phyloP scores from a whole-genome alignment of 371 early-diverging fungal species.

The Syncephalastrum contaminatum region DNA sequence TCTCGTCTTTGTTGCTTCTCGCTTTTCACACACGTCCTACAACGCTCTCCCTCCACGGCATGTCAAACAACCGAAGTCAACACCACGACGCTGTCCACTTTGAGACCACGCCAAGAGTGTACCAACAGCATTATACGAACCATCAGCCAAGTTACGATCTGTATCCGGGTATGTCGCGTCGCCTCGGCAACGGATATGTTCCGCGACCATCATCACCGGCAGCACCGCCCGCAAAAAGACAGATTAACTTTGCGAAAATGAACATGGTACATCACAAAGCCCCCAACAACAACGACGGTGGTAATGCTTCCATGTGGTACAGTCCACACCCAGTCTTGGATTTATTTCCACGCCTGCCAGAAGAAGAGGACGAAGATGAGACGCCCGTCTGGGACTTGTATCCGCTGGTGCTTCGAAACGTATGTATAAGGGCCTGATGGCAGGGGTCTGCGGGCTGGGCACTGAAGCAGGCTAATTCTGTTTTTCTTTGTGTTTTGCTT shows the following conservation, averaged over 20 bases:
- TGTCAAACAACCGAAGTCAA: conserved; percentile 1
- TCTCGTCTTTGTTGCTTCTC: conserved; percentile 9
- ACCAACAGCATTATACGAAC: conserved; percentile 36
- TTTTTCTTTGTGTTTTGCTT: neutral
- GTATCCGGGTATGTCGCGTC: conserved; percentile 38
- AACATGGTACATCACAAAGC: conserved; percentile 15
- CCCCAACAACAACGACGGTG: conserved; percentile 6
- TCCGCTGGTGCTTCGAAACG: conserved; percentile 39
- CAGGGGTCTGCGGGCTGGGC: conserved; percentile 1
- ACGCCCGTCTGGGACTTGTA: conserved; percentile 42
- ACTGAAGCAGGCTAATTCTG: neutral
- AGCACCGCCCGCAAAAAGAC: conserved; percentile 7
- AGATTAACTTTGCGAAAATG: conserved; percentile 28
- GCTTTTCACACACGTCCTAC: neutral
- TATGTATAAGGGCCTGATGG: conserved; percentile 7
- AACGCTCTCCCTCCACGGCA: conserved; percentile 24
- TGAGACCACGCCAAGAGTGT: conserved; percentile 40
- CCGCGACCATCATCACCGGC: conserved; percentile 20
- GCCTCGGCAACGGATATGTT: conserved; percentile 35
- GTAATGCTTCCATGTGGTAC: conserved; percentile 5
- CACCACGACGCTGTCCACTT: conserved; percentile 17
- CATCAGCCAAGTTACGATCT: conserved; percentile 38
- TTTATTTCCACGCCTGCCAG: conserved; percentile 11
- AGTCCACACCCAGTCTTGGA: conserved; percentile 14
- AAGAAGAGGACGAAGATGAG: conserved; percentile 10